Evolutionary conservation across 176 grass and related monocot species (phyloP), one percentile per base, ranked within the genome.

Genomic region (Cenchrus fungigraminus): DNA sequence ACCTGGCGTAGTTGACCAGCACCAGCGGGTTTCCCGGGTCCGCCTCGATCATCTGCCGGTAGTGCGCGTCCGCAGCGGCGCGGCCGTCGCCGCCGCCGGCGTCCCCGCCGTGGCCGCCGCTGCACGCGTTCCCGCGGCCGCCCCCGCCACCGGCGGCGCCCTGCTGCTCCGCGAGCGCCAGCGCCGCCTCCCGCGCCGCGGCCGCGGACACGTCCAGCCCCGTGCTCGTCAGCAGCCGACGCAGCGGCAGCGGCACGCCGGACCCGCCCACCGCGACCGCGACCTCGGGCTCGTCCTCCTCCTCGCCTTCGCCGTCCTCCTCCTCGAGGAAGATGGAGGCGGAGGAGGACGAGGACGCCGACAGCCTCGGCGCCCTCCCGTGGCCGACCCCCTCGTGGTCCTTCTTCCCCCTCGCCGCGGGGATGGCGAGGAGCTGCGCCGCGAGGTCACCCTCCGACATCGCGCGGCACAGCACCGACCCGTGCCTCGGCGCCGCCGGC

Each of bases 1-100:
- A 94, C 82, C 73, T 68, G 7, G 90, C 87, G 79, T 94, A 94
- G 80, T 94, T 94, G 4, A 74, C 69, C 3, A 94, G 85, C 49
- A 89, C 70, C 68, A 94, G 79, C 40, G 92, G 47, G 85, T 92
- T 92, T 28, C 56, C 29, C 45, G 92, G 89, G 74, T 94, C 70
- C 12, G 74, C 78, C 71, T 80, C 44, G 78, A 94, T 88, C 87
- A 94, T 83, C 25, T 40, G 46, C 42, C 82, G 55, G 79, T 92
- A 94, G 72, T 88, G 86, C 66, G 42, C 63, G 77, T 92, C 87
- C 0, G 80, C 47, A 9, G 74, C 67, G 9, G 68, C 44, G 9
- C 45, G 40, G 28, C 71, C 25, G 40, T 6, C 34, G 47, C 6
- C 45, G 2, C 37, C 55, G 4, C 44, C 59, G 6, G 52, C 72